These are phyloP conservation scores for Ehretia macrophylla DNA, from an alignment of 257 asterid genomes.

Conservation along the genomic window DNA sequence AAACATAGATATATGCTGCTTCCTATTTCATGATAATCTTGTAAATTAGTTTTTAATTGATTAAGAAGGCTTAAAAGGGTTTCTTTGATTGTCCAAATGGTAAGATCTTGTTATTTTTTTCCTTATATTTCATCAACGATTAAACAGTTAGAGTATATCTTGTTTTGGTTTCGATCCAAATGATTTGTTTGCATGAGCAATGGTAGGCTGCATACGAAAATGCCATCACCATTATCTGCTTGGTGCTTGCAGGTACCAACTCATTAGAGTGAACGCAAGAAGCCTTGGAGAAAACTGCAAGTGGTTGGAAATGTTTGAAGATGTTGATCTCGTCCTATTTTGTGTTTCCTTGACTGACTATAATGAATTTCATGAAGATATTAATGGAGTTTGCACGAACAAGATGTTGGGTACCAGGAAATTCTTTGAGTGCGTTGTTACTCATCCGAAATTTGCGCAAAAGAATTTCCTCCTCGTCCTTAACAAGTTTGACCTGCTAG, in stretches of 20 bases:
- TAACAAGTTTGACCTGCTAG: conserved; percentile 76
- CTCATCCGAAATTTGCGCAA: conserved; percentile 46
- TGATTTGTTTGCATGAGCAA: no score
- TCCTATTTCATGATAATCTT: no score
- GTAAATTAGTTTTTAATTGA: no score
- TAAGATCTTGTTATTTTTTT: no score
- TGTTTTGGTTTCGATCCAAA: no score
- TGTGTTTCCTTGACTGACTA: conserved; percentile 77
- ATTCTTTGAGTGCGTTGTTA: conserved; percentile 50
- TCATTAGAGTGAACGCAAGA: conserved; percentile 59
- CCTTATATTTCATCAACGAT: no score
- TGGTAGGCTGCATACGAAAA: no score
- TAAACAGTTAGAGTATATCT: no score
- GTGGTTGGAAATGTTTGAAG: conserved; percentile 91
- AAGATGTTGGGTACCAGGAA: conserved; percentile 63
- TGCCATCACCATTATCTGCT: not conserved
- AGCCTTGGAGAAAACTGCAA: conserved; percentile 83
- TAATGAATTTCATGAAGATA: conserved; percentile 49
- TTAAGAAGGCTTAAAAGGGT: no score
- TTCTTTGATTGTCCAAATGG: no score
- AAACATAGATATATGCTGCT: no score
- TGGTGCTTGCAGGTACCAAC: conserved; percentile 53
- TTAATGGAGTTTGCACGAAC: conserved; percentile 51
- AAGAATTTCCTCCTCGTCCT: conserved; percentile 69
- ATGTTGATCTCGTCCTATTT: conserved; percentile 57